Percentiles rank a stretch among this genome's conserved stretches.
These are phyloP conservation scores for Leptographium lundbergii DNA, from an alignment of 2,329 filamentous ascomycete genomes.

Conservation along the genomic window DNA sequence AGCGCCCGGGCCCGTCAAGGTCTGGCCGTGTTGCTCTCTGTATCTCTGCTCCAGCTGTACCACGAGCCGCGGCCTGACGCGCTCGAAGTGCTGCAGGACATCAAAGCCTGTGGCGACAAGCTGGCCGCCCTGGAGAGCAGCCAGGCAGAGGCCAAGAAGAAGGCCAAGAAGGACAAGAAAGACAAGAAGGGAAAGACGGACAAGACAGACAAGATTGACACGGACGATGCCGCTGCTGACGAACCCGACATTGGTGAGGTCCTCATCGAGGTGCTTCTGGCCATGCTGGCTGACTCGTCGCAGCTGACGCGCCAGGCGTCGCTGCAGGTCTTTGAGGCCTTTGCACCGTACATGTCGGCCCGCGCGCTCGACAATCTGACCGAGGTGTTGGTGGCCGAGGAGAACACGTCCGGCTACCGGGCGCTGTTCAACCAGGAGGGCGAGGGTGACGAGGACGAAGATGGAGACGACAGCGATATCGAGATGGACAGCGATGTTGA, in stretches of 20 bases:
- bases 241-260: constrained; percentile 47
- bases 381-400: constrained; percentile 63
- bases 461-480: constrained; percentile 26
- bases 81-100: constrained; percentile 66
- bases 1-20: constrained; percentile 40
- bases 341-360: constrained; percentile 60
- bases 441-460: constrained; percentile 34
- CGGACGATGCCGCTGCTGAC: constrained; percentile 21
- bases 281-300: constrained; percentile 76
- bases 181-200: background rate
- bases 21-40: constrained; percentile 67
- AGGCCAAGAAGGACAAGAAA: background rate
- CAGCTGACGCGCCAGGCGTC: constrained; percentile 75
- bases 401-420: constrained; percentile 72
- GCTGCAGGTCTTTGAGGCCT: constrained; percentile 76
- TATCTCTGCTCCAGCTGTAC: constrained; percentile 80
- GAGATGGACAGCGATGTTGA: constrained; percentile 28
- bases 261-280: constrained; percentile 78
- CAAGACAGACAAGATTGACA: constrained; percentile 34
- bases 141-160: constrained; percentile 11
- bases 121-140: constrained; percentile 34
- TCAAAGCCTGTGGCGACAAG: constrained; percentile 63
- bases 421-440: constrained; percentile 62
- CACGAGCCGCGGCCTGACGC: constrained; percentile 72
- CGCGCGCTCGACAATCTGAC: constrained; percentile 54